phyloP scores from a whole-genome alignment of 2,329 filamentous ascomycete genomes.

The Paraconiothyrium sp. region DNA sequence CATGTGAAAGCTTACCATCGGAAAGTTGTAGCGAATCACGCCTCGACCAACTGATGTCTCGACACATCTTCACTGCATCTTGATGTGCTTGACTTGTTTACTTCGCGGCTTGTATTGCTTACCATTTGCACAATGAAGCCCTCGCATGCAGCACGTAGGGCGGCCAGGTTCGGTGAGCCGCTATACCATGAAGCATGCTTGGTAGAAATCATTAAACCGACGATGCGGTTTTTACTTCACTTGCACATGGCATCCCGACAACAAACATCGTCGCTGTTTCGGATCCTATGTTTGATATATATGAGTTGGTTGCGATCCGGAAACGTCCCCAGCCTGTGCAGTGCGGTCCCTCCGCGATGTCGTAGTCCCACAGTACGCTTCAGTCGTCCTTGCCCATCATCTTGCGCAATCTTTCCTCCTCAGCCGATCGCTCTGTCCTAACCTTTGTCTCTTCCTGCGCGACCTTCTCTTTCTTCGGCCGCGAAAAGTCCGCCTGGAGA shows the following conservation, averaged over 20 bases:
- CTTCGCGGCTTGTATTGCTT: not conserved
- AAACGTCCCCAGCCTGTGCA: not conserved
- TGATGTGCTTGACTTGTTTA: constrained; percentile 18
- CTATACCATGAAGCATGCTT: not conserved
- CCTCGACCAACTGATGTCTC: constrained; percentile 17
- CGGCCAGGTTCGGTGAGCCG: not conserved
- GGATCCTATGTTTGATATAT: no score
- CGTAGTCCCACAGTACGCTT: constrained; percentile 2
- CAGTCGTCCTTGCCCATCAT: constrained; percentile 47
- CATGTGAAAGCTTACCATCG: constrained; percentile 37
- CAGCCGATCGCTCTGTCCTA: constrained; percentile 43
- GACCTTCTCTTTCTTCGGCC: constrained; percentile 36
- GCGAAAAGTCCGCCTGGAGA: constrained; percentile 44
- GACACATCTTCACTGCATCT: constrained; percentile 23
- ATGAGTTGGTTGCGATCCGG: not conserved
- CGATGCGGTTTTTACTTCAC: not conserved
- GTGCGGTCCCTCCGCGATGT: not conserved
- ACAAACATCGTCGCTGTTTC: no score
- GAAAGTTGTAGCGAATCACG: constrained; percentile 34
- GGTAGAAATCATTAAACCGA: not conserved
- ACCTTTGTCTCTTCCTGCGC: constrained; percentile 36
- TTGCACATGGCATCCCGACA: no score
- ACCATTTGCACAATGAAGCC: not conserved
- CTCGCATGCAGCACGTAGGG: not conserved
- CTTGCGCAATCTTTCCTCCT: constrained; percentile 51